Base-by-base conservation (phyloP, 257 asterid genomes). In the Nicotiana tomentosiformis region DNA sequence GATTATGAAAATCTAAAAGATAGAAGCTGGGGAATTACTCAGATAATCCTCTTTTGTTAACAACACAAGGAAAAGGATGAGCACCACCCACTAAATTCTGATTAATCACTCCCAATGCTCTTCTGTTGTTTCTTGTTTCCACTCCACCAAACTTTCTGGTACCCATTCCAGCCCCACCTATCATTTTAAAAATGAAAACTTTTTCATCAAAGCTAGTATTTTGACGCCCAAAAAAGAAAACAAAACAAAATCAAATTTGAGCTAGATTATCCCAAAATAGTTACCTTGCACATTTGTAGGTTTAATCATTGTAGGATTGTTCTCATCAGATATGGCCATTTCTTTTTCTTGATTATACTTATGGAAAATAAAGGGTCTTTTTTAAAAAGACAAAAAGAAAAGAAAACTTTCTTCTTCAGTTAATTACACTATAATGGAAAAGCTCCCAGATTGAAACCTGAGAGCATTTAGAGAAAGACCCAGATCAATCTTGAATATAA, bases 41-140 rank as follows among this genome's bases (percentile, higher is more conserved):
- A 77, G 97, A 86, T 82, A 84, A 89, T 56, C 89, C 92, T 85
- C 95, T 90, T 86, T 94, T 94, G 88, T 85, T 92, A 74, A 86
- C 90, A 77, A 78, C 87, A 86, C 88, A 77, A 35, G 92, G 87
- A 84, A 65, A 82, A 1, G 87, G 77, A 85, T 87, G 87, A 43
- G 12, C 12, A 39, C 87, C 90, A 60, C 86, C 91, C 37, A 77
- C 89, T 66, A 88, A 61, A 83, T 91, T 92, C 84, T 93, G 95
- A 82, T 92, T 91, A 68, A 95, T 90, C 51, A 87, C 90, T 2
- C 94, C 74, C 17, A 95, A 72, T 78, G 93, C 92, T 84, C 98
- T 91, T 84, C 98, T 84, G 68, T 83, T 91, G 82, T 88, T 84
- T 86, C 89, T 89, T 84, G 87, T 86, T 84, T 93, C 97, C 85